Conservation (phyloP, 202 grass and related monocot genomes). For the Panicum virgatum region DNA sequence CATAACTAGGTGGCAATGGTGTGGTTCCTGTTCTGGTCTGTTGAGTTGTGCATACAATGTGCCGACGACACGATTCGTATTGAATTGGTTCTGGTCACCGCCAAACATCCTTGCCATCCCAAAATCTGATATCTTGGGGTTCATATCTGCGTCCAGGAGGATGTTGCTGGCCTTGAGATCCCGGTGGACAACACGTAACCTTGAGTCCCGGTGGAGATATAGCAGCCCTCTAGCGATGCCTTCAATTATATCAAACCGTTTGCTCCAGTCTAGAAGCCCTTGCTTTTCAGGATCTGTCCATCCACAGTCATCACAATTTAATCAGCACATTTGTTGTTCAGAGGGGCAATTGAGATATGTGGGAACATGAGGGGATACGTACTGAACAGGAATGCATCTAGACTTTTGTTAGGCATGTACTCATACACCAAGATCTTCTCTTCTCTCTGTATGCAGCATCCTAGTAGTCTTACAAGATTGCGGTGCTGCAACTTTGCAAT, state of each 20-base stretch:
- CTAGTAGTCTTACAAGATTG: constrained; percentile 85
- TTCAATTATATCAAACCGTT: constrained; percentile 76
- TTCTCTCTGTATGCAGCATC: constrained; percentile 83
- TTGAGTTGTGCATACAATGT: constrained; percentile 72
- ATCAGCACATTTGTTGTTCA: constrained; percentile 19
- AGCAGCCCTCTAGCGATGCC: constrained; percentile 87
- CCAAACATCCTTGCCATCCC: constrained; percentile 89
- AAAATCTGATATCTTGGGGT: constrained; percentile 93
- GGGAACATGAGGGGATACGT: constrained; percentile 17
- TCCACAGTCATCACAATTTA: background rate
- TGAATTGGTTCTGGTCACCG: constrained; percentile 77
- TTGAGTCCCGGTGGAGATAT: constrained; percentile 89
- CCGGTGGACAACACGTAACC: constrained; percentile 72
- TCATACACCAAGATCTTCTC: constrained; percentile 91
- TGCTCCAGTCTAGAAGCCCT: constrained; percentile 74
- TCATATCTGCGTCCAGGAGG: constrained; percentile 78
- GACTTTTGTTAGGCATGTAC: constrained; percentile 93
- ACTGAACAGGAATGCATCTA: constrained; percentile 89
- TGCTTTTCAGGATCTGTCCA: constrained; percentile 64
- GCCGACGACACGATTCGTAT: constrained; percentile 76
- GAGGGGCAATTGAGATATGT: background rate
- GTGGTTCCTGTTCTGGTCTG: background rate
- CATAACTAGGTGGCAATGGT: background rate
- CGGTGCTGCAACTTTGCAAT: constrained; percentile 93
- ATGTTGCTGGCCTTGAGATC: constrained; percentile 95